Conservation (phyloP, 306 rosid species). For the Glycine soja region DNA sequence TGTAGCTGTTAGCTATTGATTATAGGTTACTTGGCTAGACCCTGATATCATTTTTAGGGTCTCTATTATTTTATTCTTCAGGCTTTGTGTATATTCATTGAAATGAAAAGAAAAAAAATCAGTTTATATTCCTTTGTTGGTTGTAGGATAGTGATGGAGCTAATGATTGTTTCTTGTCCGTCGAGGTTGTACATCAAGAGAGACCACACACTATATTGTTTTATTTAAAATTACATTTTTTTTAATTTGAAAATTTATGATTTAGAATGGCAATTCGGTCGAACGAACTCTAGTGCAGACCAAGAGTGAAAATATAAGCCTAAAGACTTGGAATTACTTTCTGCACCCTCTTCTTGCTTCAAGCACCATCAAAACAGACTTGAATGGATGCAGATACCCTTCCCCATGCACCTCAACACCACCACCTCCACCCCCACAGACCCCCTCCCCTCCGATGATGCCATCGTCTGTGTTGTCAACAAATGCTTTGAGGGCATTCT, state of each 20-base stretch:
- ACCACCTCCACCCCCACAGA: no score
- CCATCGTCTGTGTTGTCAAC: no score
- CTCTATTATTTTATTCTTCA: slow-evolving; percentile 17
- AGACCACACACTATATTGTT: neutral
- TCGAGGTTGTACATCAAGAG: neutral
- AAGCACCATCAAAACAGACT: no score
- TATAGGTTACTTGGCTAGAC: neutral
- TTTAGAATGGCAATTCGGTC: neutral
- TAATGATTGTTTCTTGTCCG: neutral
- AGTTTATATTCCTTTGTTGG: slow-evolving; percentile 3
- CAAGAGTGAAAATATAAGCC: no score
- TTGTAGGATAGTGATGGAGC: neutral
- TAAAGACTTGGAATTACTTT: no score
- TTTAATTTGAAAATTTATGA: neutral
- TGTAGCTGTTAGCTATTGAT: slow-evolving; percentile 37
- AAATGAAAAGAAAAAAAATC: neutral
- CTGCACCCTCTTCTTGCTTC: no score
- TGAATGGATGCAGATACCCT: no score
- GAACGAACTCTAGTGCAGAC: no score
- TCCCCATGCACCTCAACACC: no score
- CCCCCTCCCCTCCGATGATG: no score
- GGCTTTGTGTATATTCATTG: slow-evolving; percentile 7
- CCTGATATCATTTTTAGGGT: neutral
- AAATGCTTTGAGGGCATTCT: no score
- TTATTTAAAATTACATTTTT: neutral